Conservation (phyloP, 2,329 filamentous ascomycete genomes). For the Leptographium lundbergii region DNA sequence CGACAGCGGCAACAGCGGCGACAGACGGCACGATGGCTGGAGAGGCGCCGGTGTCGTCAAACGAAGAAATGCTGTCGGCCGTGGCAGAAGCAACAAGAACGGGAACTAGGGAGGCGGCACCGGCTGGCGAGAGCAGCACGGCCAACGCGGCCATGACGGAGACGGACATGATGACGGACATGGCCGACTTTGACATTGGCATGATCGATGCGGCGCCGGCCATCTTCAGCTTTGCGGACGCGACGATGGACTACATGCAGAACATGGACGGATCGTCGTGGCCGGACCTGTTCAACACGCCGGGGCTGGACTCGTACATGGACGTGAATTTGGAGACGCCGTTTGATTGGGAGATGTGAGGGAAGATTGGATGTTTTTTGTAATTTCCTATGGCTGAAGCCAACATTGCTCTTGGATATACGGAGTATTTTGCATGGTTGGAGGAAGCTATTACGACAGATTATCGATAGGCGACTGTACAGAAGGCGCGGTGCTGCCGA, state of each 20-base stretch:
- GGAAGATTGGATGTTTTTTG: not conserved
- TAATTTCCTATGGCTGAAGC: too few species aligned
- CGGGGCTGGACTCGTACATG: slow-evolving; percentile 7
- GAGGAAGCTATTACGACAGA: too few species aligned
- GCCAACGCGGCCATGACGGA: not conserved
- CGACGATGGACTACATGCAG: slow-evolving; percentile 16
- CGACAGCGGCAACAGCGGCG: not conserved
- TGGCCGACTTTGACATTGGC: not conserved
- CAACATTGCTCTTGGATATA: not conserved
- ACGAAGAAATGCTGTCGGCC: not conserved
- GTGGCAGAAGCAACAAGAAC: not conserved
- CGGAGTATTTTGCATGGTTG: too few species aligned
- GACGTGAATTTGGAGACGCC: slow-evolving; percentile 5
- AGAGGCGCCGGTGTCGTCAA: too few species aligned
- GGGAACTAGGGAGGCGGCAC: too few species aligned
- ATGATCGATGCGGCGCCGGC: not conserved
- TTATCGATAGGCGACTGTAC: too few species aligned
- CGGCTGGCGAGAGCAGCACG: not conserved
- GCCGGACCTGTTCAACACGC: slow-evolving; percentile 6
- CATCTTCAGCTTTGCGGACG: slow-evolving; percentile 11
- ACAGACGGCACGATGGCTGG: not conserved
- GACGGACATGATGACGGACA: not conserved
- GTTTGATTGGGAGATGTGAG: not conserved
- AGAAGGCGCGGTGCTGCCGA: not conserved
- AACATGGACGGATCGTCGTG: slow-evolving; percentile 13